A percentile compares a stretch with the other conserved stretches of the same genome.
Evolutionary conservation across 225 moss, liverwort and hornwort genomes (phyloP).

Genomic region (Bryum argenteum): DNA sequence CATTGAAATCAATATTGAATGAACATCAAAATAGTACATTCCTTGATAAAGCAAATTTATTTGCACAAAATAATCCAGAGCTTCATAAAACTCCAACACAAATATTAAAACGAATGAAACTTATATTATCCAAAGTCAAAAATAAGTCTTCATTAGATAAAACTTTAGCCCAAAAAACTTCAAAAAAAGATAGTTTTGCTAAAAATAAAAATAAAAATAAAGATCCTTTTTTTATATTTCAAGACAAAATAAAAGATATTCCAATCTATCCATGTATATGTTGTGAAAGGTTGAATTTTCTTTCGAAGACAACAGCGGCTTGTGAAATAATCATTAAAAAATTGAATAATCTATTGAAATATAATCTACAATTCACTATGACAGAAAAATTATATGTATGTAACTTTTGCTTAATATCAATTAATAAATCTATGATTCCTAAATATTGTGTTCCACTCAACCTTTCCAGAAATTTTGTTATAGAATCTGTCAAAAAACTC

Average conservation of each 20-base stretch:
- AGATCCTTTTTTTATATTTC: neutral
- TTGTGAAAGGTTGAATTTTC: too few species aligned
- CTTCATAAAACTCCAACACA: too few species aligned
- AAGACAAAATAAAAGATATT: conserved; percentile 2
- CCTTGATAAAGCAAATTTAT: too few species aligned
- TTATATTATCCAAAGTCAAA: neutral
- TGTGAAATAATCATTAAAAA: too few species aligned
- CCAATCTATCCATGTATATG: neutral
- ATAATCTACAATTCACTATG: too few species aligned
- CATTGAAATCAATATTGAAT: neutral
- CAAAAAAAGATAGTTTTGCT: neutral
- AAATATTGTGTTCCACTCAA: neutral
- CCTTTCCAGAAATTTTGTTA: neutral
- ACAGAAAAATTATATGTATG: too few species aligned
- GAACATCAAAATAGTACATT: neutral
- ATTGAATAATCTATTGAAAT: too few species aligned
- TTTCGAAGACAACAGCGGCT: too few species aligned
- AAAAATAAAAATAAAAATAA: neutral
- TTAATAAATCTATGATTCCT: neutral
- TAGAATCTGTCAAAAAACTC: too few species aligned
- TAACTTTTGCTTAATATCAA: too few species aligned
- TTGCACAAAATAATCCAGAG: too few species aligned
- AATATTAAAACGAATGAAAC: neutral
- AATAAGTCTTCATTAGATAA: neutral
- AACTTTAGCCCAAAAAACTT: neutral